phyloP scores from a whole-genome alignment of 495 filamentous ascomycete genomes.

The Terfezia boudieri region DNA sequence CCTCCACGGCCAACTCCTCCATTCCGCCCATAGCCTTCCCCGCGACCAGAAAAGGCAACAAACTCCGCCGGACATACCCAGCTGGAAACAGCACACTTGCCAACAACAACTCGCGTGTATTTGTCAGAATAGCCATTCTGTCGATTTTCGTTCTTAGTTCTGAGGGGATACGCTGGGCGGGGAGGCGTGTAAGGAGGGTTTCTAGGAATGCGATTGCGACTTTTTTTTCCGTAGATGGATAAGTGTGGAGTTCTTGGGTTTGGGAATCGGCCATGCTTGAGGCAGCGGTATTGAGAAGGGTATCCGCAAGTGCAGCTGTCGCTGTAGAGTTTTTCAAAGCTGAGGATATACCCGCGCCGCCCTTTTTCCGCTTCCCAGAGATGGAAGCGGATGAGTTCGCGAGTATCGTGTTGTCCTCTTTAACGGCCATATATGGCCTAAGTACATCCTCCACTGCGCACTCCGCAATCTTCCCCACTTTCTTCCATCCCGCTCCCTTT shows the following conservation, averaged over 20 bases:
- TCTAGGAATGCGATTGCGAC: no score
- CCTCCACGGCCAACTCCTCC: conserved; percentile 4
- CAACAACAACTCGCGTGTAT: conserved; percentile 11
- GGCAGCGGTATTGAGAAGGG: not conserved
- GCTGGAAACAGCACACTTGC: conserved; percentile 17
- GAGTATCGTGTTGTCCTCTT: no score
- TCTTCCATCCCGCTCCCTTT: not conserved
- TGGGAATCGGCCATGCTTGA: not conserved
- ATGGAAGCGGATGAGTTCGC: no score
- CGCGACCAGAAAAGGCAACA: conserved; percentile 13
- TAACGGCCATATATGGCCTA: no score
- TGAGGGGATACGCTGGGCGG: conserved; percentile 4
- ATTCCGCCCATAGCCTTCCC: not conserved
- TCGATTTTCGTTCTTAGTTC: conserved; percentile 14
- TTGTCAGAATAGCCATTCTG: conserved; percentile 13
- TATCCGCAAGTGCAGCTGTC: not conserved
- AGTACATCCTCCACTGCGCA: not conserved
- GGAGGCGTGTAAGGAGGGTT: conserved; percentile 4
- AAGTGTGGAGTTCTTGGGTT: not conserved
- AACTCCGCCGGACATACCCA: conserved; percentile 1
- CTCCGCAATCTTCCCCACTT: no score
- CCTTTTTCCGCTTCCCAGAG: no score
- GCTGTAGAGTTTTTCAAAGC: no score
- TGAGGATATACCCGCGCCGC: no score
- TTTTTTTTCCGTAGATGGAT: no score